Percentiles rank a stretch among this genome's conserved stretches.
phyloP scores from a whole-genome alignment of 208 protist genomes.

The Angomonas ambiguus region DNA sequence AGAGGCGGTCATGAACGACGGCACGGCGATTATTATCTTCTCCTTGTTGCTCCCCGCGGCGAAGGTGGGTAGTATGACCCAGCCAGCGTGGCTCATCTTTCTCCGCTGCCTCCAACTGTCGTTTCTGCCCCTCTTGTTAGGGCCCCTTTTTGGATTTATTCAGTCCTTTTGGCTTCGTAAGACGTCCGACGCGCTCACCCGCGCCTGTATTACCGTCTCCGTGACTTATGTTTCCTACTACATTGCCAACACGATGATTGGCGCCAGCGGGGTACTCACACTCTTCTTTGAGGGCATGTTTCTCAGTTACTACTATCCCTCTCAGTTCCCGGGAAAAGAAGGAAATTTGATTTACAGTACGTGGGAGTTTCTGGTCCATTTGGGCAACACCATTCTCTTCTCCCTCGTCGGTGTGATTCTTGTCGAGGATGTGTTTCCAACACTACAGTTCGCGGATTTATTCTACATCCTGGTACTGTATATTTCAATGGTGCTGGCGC shows the following conservation, averaged over 20 bases:
- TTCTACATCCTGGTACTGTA: constrained; percentile 60
- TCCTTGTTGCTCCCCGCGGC: constrained; percentile 70
- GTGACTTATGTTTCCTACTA: constrained; percentile 86
- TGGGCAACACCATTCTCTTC: constrained; percentile 86
- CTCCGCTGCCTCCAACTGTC: constrained; percentile 40
- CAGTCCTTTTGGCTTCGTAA: constrained; percentile 63
- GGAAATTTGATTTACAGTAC: constrained; percentile 64
- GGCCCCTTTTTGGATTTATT: constrained; percentile 65
- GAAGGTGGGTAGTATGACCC: constrained; percentile 25
- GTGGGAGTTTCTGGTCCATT: constrained; percentile 86
- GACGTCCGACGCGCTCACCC: constrained; percentile 37
- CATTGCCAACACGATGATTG: constrained; percentile 53
- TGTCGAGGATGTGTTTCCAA: constrained; percentile 57
- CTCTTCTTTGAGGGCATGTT: constrained; percentile 78
- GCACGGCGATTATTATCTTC: constrained; percentile 87
- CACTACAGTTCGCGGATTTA: constrained; percentile 44
- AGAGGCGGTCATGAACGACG: constrained; percentile 89
- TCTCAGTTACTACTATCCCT: constrained; percentile 75
- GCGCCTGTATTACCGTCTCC: constrained; percentile 77
- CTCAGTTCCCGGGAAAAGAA: constrained; percentile 69
- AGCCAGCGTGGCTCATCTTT: constrained; percentile 27
- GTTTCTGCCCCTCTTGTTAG: constrained; percentile 54
- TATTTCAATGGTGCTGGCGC: constrained; percentile 49
- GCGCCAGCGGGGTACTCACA: constrained; percentile 79
- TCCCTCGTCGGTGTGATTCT: constrained; percentile 83